phyloP scores from a whole-genome alignment of 805 yeast genomes.

The Clavispora asparagi region DNA sequence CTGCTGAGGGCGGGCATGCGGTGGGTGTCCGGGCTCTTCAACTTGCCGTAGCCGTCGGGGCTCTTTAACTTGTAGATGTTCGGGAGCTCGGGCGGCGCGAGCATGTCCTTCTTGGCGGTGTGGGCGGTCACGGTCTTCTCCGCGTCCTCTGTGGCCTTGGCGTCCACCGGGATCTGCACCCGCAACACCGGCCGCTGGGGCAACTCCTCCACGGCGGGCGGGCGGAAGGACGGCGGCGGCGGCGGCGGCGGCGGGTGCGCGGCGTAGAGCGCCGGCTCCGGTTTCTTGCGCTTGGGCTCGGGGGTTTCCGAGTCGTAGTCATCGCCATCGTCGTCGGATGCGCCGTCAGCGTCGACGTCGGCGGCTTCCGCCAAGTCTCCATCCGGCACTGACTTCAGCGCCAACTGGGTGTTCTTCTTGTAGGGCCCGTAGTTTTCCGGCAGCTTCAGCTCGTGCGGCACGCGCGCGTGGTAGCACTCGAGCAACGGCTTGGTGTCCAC shows the following conservation, averaged over 20 bases:
- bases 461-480: slow-evolving; percentile 18
- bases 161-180: slow-evolving; percentile 58
- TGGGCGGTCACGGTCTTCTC: slow-evolving; percentile 42
- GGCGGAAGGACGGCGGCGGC: slow-evolving; percentile 1
- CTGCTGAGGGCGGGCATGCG: slow-evolving; percentile 17
- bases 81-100: slow-evolving; percentile 5
- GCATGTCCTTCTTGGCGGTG: slow-evolving; percentile 2
- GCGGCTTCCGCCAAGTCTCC: slow-evolving; percentile 13
- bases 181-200: slow-evolving; percentile 52
- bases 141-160: slow-evolving; percentile 29
- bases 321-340: slow-evolving; percentile 13
- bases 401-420: slow-evolving; percentile 30
- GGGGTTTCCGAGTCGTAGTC: slow-evolving; percentile 33
- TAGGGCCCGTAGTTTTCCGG: slow-evolving; percentile 67
- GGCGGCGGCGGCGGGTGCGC: slow-evolving; percentile 4
- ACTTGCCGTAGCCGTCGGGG: slow-evolving; percentile 8
- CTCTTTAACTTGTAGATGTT: slow-evolving; percentile 3
- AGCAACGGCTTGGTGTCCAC: slow-evolving; percentile 45
- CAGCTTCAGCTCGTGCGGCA: slow-evolving; percentile 53
- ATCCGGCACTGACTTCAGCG: slow-evolving; percentile 9
- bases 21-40: slow-evolving; percentile 13
- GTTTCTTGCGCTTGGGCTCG: slow-evolving; percentile 28
- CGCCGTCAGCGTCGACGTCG: slow-evolving; percentile 14
- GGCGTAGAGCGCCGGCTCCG: slow-evolving; percentile 1
- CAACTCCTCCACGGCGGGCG: slow-evolving; percentile 4